Evolutionary conservation across 2,329 filamentous ascomycete species (phyloP).

Genomic region (Colletotrichum sp.): DNA sequence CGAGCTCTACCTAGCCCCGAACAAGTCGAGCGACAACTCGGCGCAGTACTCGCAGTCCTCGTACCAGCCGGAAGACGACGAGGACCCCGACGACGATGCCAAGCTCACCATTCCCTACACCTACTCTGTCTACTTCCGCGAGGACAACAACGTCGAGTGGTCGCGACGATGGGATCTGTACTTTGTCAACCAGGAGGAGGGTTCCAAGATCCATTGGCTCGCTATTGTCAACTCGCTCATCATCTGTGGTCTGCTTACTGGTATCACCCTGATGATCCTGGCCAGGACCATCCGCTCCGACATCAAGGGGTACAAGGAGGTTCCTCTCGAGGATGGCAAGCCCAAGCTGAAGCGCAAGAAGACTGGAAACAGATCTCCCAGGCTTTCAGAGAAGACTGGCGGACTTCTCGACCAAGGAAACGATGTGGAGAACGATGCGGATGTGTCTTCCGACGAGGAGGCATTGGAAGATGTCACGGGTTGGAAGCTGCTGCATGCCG

Average conservation of each 20-base stretch:
- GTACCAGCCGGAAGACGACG: slow-evolving; percentile 60
- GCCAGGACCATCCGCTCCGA: slow-evolving; percentile 79
- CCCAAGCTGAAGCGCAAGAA: slow-evolving; percentile 56
- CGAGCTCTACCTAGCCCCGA: slow-evolving; percentile 71
- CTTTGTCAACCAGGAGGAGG: slow-evolving; percentile 86
- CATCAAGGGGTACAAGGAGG: slow-evolving; percentile 76
- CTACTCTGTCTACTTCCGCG: slow-evolving; percentile 89
- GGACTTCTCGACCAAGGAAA: slow-evolving; percentile 66
- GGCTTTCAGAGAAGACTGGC: slow-evolving; percentile 53
- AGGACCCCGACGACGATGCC: slow-evolving; percentile 66
- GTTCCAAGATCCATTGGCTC: slow-evolving; percentile 83
- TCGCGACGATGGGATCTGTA: slow-evolving; percentile 86
- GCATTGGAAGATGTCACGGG: slow-evolving; percentile 80
- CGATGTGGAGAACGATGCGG: slow-evolving; percentile 57
- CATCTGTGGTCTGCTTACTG: slow-evolving; percentile 79
- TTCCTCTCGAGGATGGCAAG: slow-evolving; percentile 70
- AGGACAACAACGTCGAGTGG: slow-evolving; percentile 84
- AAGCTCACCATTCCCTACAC: slow-evolving; percentile 80
- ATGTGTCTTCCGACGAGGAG: slow-evolving; percentile 72
- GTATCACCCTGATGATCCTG: slow-evolving; percentile 81
- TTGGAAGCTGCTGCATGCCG: slow-evolving; percentile 89
- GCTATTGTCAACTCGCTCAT: slow-evolving; percentile 87
- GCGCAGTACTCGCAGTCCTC: slow-evolving; percentile 62
- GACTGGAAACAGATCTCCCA: slow-evolving; percentile 28
- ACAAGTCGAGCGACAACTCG: slow-evolving; percentile 55